Evolutionary conservation across 495 filamentous ascomycete species (phyloP).

Genomic region (Letharia lupina): DNA sequence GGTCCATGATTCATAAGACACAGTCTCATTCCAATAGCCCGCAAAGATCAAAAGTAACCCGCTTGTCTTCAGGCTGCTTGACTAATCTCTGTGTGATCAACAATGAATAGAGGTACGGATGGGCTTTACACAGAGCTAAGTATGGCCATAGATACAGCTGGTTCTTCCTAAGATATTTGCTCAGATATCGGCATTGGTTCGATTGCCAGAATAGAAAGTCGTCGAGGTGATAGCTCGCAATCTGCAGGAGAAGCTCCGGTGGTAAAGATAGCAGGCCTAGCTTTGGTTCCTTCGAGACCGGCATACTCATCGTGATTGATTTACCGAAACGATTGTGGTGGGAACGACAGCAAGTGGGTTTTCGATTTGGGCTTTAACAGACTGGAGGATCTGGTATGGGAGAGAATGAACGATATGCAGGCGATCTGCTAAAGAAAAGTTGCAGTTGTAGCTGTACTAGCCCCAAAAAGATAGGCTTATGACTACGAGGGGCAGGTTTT

Average conservation of each 20-base stretch:
- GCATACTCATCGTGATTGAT: no score
- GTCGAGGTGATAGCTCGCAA: constrained; percentile 1
- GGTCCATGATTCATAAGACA: no score
- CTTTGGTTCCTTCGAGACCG: neutral
- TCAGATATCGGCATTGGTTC: neutral
- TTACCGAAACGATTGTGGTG: no score
- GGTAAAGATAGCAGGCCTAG: constrained; percentile 1
- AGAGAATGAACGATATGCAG: no score
- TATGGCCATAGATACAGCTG: constrained; percentile 4
- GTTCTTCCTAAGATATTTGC: neutral
- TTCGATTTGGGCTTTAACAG: no score
- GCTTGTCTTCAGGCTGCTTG: neutral
- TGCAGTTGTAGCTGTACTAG: no score
- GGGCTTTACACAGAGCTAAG: neutral
- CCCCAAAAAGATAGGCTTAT: no score
- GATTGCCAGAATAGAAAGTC: constrained; percentile 10
- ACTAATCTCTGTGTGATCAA: neutral
- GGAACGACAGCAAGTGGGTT: no score
- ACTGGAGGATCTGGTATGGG: no score
- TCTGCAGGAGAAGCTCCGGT: constrained; percentile 7
- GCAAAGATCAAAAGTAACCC: neutral
- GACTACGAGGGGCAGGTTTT: no score
- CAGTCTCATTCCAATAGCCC: no score
- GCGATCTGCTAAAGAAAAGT: no score
- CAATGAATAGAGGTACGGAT: neutral